Percentiles rank a stretch among this genome's conserved stretches.
These are phyloP conservation scores for Solanum boliviense DNA, from an alignment of 257 asterid species.

Conservation along the genomic window DNA sequence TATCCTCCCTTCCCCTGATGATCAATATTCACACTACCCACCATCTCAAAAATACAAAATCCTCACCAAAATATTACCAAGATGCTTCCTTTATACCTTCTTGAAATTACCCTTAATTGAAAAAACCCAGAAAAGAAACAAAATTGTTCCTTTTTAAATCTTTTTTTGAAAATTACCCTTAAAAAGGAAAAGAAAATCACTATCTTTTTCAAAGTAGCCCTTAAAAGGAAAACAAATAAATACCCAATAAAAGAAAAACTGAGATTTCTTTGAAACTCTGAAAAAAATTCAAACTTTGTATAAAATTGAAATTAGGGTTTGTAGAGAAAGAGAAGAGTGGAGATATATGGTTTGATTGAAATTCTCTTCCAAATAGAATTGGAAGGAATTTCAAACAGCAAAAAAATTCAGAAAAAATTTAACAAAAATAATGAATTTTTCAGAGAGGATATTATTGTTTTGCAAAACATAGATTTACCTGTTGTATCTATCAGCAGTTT, in stretches of 20 bases:
- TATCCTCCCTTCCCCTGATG: conserved; percentile 22
- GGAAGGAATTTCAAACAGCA: not conserved
- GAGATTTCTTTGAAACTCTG: not conserved
- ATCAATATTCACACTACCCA: conserved; percentile 1
- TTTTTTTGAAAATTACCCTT: not conserved
- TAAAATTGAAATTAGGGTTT: not conserved
- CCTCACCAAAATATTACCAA: not conserved
- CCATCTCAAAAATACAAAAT: not conserved
- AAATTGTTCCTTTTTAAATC: not conserved
- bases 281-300: not conserved
- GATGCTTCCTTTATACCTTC: not conserved
- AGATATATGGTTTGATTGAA: not conserved
- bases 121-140: not conserved
- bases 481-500: not conserved
- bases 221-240: not conserved
- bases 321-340: not conserved
- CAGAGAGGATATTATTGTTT: not conserved
- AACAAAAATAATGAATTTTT: not conserved
- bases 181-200: too few species aligned
- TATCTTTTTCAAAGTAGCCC: not conserved
- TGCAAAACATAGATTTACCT: not conserved
- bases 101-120: not conserved
- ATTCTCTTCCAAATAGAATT: not conserved
- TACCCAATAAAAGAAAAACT: not conserved
- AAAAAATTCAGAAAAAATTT: not conserved